Evolutionary conservation across 108 stramenopile species (phyloP).

Genomic region (Cylindrotheca fusiformis): DNA sequence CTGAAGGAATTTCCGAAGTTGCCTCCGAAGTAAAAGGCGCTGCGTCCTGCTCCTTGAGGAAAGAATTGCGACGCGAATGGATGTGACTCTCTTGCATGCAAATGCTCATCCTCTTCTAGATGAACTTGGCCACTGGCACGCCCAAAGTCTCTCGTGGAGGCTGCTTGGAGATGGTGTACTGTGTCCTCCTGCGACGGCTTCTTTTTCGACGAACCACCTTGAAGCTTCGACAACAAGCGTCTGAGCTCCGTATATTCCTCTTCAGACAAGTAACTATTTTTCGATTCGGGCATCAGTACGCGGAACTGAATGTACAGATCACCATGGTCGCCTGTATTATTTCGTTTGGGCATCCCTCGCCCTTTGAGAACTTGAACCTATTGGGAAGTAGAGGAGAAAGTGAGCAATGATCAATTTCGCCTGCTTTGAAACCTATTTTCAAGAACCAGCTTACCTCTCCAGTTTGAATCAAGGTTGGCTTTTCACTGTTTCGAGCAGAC

Average conservation of each 20-base stretch:
- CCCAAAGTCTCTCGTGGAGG: conserved; percentile 11
- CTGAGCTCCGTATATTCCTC: conserved; percentile 8
- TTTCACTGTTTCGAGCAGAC: conserved; percentile 23
- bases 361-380: conserved; percentile 84
- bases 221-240: conserved; percentile 13
- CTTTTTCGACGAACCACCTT: not conserved
- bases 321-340: conserved; percentile 36
- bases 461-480: conserved; percentile 35
- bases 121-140: conserved; percentile 15
- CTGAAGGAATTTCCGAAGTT: not conserved
- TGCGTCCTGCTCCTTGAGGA: not conserved
- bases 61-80: conserved; percentile 15
- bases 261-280: not conserved
- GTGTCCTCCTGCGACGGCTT: not conserved
- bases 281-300: conserved; percentile 51
- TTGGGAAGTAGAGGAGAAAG: not conserved
- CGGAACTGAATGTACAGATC: conserved; percentile 84
- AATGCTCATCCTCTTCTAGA: conserved; percentile 10
- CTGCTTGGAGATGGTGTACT: conserved; percentile 8
- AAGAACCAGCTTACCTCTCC: conserved; percentile 29
- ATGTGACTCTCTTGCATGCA: not conserved
- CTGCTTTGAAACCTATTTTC: no score
- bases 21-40: conserved; percentile 6
- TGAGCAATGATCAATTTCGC: not conserved
- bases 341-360: conserved; percentile 72